A percentile compares a stretch with the other conserved stretches of the same genome.
phyloP scores from a whole-genome alignment of 2,329 filamentous ascomycete species.

The Apiospora sp. region DNA sequence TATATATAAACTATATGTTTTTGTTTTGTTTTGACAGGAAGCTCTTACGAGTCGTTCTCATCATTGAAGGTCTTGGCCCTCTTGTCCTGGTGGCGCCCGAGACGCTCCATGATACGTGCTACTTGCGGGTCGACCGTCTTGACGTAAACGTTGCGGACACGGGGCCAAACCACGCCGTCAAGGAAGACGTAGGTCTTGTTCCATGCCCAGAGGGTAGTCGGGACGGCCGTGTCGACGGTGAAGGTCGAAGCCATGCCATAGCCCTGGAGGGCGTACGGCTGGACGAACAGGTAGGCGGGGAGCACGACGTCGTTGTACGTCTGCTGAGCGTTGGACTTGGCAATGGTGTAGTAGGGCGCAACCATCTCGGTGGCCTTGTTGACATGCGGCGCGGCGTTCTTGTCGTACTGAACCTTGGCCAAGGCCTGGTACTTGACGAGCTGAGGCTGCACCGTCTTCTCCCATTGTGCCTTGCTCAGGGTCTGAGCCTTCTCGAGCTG shows the following conservation, averaged over 20 bases:
- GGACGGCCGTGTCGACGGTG: constrained; percentile 73
- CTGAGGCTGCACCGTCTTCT: constrained; percentile 78
- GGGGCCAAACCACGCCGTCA: constrained; percentile 81
- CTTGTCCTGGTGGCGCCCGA: constrained; percentile 73
- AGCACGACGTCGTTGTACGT: constrained; percentile 77
- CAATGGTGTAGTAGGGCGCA: constrained; percentile 76
- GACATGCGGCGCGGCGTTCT: constrained; percentile 77
- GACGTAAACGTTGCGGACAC: constrained; percentile 79
- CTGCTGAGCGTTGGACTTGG: constrained; percentile 68
- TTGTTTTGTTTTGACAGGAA: constrained; percentile 14
- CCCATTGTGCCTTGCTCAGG: constrained; percentile 78
- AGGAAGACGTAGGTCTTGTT: constrained; percentile 75
- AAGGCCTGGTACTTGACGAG: constrained; percentile 70
- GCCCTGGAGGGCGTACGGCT: constrained; percentile 75
- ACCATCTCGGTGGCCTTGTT: constrained; percentile 64
- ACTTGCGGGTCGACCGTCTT: constrained; percentile 97
- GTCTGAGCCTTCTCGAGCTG: constrained; percentile 71
- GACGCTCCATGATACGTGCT: constrained; percentile 86
- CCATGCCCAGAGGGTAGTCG: constrained; percentile 75
- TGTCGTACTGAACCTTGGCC: constrained; percentile 72
- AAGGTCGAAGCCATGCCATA: constrained; percentile 74
- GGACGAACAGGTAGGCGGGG: constrained; percentile 76
- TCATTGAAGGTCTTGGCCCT: constrained; percentile 46
- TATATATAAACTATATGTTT: not conserved
- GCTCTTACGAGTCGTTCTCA: constrained; percentile 44